Conservation (phyloP, 306 rosid species). For the Prunus padus region DNA sequence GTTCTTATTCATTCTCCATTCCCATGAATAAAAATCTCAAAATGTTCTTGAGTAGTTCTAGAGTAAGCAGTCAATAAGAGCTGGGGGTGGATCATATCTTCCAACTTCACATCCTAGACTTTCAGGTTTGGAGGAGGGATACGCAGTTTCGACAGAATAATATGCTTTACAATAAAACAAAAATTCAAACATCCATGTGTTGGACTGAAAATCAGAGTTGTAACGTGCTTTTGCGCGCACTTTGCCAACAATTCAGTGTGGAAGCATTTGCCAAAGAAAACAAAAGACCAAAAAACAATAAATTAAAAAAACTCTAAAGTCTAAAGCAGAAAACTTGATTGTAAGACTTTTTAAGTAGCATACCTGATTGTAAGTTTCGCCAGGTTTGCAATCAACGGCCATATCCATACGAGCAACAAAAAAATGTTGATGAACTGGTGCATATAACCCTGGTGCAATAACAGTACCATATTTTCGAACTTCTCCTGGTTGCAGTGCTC, state of each 20-base stretch:
- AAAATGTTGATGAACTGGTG: slow-evolving; percentile 85
- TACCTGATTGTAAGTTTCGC: slow-evolving; percentile 94
- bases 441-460: slow-evolving; percentile 84
- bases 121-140: not conserved
- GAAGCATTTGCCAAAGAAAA: not conserved
- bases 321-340: not conserved
- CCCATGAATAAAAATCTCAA: not conserved
- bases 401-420: slow-evolving; percentile 95
- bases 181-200: not conserved
- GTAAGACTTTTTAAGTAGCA: not conserved
- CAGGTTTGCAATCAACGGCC: slow-evolving; percentile 95
- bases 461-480: slow-evolving; percentile 80
- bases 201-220: not conserved
- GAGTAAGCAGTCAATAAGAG: not conserved
- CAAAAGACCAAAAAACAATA: no score
- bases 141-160: not conserved
- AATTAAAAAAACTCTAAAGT: not conserved
- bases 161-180: not conserved
- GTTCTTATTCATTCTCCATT: not conserved
- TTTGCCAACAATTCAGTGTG: not conserved
- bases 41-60: not conserved
- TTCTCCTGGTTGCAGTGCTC: slow-evolving; percentile 89
- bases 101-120: not conserved
- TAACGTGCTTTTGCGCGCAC: not conserved
- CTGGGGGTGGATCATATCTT: not conserved